Conservation (phyloP, 148 eudicot genomes). For the Chenopodium suecicum region DNA sequence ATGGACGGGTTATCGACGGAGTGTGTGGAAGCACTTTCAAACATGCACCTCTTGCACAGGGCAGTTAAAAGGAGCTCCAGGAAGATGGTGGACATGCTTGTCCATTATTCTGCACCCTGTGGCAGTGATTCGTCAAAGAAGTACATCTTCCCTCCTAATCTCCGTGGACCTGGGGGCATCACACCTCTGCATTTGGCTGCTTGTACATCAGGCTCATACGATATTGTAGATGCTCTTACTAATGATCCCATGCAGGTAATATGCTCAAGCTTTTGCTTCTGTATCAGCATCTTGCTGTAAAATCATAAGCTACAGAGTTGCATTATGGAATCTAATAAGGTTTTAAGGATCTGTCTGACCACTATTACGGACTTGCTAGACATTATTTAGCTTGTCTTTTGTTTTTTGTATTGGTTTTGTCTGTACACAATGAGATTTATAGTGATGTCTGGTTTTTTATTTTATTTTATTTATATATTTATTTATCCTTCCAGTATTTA, state of each 20-base stretch:
- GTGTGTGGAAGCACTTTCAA: conserved; percentile 21
- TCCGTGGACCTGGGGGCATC: conserved; percentile 75
- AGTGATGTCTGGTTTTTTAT: neutral
- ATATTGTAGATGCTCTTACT: conserved; percentile 63
- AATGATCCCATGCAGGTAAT: conserved; percentile 74
- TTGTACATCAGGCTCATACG: conserved; percentile 52
- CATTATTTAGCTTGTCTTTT: neutral
- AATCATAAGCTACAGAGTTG: neutral
- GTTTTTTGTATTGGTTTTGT: neutral
- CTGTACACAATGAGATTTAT: neutral
- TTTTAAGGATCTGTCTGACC: neutral
- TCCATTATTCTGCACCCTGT: conserved; percentile 46
- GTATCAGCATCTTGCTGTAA: neutral
- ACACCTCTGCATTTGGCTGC: conserved; percentile 91
- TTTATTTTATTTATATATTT: too few relatives aligned
- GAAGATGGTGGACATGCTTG: conserved; percentile 66
- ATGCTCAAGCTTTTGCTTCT: conserved; percentile 1
- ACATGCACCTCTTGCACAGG: conserved; percentile 36
- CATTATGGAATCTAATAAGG: neutral
- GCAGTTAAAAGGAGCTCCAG: conserved; percentile 59
- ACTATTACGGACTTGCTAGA: neutral
- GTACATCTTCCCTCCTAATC: conserved; percentile 62
- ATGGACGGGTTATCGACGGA: conserved; percentile 29
- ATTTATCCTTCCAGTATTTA: neutral
- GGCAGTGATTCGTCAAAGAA: conserved; percentile 31